These are phyloP conservation scores for Eucalyptus sideroxylon DNA, from an alignment of 345 rosid genomes.

Conservation along the genomic window DNA sequence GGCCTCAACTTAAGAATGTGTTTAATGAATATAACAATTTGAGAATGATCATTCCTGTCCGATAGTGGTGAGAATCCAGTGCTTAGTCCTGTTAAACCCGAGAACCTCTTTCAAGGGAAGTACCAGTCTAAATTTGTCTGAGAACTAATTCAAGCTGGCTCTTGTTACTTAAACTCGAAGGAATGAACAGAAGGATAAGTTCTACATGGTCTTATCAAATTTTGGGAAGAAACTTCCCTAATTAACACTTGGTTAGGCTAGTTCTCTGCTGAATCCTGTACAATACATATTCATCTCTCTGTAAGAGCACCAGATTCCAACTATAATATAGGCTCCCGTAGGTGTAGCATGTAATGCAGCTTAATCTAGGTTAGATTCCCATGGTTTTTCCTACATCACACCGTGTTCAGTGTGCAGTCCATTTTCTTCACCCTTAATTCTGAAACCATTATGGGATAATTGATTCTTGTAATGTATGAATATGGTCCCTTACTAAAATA, in stretches of 20 bases:
- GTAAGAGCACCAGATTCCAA: not conserved
- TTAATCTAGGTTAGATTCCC: not conserved
- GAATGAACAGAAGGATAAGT: not conserved
- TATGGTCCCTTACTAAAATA: not conserved
- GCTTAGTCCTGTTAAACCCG: not conserved
- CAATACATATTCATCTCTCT: not conserved
- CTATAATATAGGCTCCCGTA: not conserved
- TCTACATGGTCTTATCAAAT: not conserved
- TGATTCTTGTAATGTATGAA: not conserved
- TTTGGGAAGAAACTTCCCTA: not conserved
- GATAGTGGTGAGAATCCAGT: not conserved
- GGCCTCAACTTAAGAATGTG: not conserved
- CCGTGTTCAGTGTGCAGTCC: not conserved
- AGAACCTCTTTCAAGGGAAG: not conserved
- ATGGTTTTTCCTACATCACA: not conserved
- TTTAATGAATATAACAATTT: not conserved
- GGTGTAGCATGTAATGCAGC: not conserved
- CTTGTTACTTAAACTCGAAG: not conserved
- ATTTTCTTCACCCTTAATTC: not conserved
- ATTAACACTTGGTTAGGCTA: not conserved
- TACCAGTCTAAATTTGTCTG: not conserved
- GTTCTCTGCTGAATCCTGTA: not conserved
- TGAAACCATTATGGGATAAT: not conserved
- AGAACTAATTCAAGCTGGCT: not conserved
- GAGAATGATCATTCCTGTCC: not conserved